Conservation (phyloP, 805 yeast genomes). For the Candida palmyrensis region DNA sequence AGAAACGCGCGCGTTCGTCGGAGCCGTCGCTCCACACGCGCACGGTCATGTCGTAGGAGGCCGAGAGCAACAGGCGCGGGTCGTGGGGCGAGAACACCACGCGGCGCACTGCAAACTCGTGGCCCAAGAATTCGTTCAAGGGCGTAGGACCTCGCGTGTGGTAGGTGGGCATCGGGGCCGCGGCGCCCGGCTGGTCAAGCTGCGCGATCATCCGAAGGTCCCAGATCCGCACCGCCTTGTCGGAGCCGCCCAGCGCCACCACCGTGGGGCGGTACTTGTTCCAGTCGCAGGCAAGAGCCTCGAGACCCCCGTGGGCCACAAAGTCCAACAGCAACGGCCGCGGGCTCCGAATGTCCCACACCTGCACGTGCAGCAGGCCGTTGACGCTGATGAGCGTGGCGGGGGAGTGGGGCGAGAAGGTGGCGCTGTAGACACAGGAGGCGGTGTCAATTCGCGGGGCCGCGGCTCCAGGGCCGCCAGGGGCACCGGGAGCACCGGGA, state of each 20-base stretch:
- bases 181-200: slow-evolving; percentile 30
- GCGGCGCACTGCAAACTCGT: slow-evolving; percentile 81
- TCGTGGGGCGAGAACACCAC: slow-evolving; percentile 89
- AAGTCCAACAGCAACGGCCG: slow-evolving; percentile 55
- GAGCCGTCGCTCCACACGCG: slow-evolving; percentile 79
- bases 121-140: slow-evolving; percentile 74
- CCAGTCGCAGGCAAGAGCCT: slow-evolving; percentile 79
- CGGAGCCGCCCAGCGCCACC: slow-evolving; percentile 90
- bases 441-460: slow-evolving; percentile 25
- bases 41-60: slow-evolving; percentile 91
- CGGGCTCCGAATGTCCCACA: slow-evolving; percentile 79
- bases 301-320: slow-evolving; percentile 76
- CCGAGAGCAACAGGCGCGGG: slow-evolving; percentile 61
- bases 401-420: slow-evolving; percentile 82
- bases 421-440: slow-evolving; percentile 73
- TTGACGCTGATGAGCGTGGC: slow-evolving; percentile 62
- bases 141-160: slow-evolving; percentile 60
- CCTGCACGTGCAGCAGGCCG: slow-evolving; percentile 67
- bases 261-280: slow-evolving; percentile 80
- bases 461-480: slow-evolving; percentile 20
- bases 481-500: no score
- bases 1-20: slow-evolving; percentile 48
- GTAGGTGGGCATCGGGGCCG: slow-evolving; percentile 33
- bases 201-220: slow-evolving; percentile 68
- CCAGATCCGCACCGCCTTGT: slow-evolving; percentile 79